Evolutionary conservation across 352 stramenopile genomes (phyloP).

Genomic region (Phytophthora megakarya): DNA sequence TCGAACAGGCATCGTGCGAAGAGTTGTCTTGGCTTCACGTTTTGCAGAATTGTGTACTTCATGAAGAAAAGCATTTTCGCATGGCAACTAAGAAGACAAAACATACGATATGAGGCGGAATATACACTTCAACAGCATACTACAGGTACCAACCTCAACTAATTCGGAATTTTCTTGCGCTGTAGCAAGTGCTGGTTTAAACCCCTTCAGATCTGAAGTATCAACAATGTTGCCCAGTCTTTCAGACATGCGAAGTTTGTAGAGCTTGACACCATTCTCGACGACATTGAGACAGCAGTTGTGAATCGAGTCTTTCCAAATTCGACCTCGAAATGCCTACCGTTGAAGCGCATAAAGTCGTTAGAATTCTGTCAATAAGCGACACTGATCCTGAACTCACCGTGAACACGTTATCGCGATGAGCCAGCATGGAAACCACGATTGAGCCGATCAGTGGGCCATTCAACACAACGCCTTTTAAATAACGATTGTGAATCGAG

Average conservation of each 20-base stretch:
- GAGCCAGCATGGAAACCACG: slow-evolving; percentile 75
- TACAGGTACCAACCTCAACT: slow-evolving; percentile 45
- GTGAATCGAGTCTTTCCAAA: slow-evolving; percentile 83
- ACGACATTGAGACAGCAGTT: slow-evolving; percentile 85
- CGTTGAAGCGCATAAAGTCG: not conserved
- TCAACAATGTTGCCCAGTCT: slow-evolving; percentile 71
- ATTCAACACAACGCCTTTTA: slow-evolving; percentile 73
- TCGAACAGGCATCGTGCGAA: slow-evolving; percentile 72
- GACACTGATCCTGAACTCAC: slow-evolving; percentile 24
- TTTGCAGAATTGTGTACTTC: slow-evolving; percentile 56
- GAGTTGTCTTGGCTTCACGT: slow-evolving; percentile 41
- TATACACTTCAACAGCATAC: not conserved
- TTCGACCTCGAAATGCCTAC: slow-evolving; percentile 64
- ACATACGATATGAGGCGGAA: slow-evolving; percentile 3
- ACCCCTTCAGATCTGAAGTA: slow-evolving; percentile 66
- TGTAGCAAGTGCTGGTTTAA: slow-evolving; percentile 46
- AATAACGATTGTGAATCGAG: slow-evolving; percentile 68
- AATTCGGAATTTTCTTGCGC: slow-evolving; percentile 31
- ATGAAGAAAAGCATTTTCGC: slow-evolving; percentile 55
- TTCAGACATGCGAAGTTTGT: slow-evolving; percentile 78
- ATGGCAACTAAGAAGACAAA: slow-evolving; percentile 56
- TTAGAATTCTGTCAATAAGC: not conserved
- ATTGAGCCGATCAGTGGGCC: slow-evolving; percentile 72
- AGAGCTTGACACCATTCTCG: slow-evolving; percentile 78
- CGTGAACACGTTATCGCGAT: slow-evolving; percentile 68